Conservation (phyloP, 805 yeast species). For the Starmerella bombi region DNA sequence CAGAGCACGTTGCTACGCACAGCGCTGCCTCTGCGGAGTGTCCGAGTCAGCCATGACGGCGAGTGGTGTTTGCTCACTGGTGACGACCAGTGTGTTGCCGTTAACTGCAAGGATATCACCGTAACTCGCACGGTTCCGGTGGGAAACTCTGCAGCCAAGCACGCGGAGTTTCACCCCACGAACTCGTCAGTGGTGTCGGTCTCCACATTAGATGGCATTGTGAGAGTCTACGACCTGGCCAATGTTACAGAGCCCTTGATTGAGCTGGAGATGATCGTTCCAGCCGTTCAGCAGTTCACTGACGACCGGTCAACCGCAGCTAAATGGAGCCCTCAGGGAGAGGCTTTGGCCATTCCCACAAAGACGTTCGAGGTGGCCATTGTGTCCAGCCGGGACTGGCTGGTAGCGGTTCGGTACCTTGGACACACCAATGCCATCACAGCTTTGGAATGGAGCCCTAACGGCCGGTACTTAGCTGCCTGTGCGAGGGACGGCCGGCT, state of each 20-base stretch:
- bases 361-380: conserved; percentile 27
- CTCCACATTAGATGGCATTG: conserved; percentile 26
- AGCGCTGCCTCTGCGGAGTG: conserved; percentile 27
- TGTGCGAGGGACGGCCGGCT: conserved; percentile 33
- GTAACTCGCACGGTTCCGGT: conserved; percentile 33
- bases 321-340: conserved; percentile 63
- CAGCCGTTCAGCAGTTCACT: conserved; percentile 19
- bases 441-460: conserved; percentile 48
- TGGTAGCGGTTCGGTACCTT: conserved; percentile 16
- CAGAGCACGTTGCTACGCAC: conserved; percentile 21
- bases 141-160: conserved; percentile 35
- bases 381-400: conserved; percentile 22
- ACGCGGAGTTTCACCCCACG: conserved; percentile 32
- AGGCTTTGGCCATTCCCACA: conserved; percentile 54
- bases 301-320: conserved; percentile 40
- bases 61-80: conserved; percentile 28
- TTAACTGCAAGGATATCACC: conserved; percentile 26
- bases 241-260: conserved; percentile 15
- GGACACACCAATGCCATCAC: conserved; percentile 30
- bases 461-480: conserved; percentile 49
- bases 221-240: conserved; percentile 24
- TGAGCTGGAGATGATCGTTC: conserved; percentile 23
- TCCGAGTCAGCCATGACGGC: conserved; percentile 28
- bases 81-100: conserved; percentile 26
- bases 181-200: conserved; percentile 23